Conservation (phyloP, 1,284 basidiomycete species). For the Acaromyces ingoldii region DNA sequence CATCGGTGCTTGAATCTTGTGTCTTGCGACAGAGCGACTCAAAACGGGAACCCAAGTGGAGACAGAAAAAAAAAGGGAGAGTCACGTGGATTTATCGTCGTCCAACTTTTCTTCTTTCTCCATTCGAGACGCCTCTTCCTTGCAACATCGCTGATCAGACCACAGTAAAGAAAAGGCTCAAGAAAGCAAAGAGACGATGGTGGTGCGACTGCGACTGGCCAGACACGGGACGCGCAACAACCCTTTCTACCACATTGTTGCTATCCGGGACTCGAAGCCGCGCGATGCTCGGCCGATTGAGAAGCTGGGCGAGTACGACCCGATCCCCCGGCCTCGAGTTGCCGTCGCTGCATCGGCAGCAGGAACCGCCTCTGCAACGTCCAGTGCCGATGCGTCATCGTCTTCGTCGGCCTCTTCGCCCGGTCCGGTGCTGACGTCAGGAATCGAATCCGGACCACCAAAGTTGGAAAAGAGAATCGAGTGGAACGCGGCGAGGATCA, state of each 20-base stretch:
- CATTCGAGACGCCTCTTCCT: too few species aligned
- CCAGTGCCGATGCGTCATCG: background rate
- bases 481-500: conserved; percentile 85
- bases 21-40: too few species aligned
- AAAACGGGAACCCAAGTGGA: too few species aligned
- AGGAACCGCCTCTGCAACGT: background rate
- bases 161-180: too few species aligned
- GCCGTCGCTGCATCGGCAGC: background rate
- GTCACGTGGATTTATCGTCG: too few species aligned
- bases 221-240: conserved; percentile 74
- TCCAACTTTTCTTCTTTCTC: too few species aligned
- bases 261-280: conserved; percentile 68
- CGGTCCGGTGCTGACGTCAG: conserved; percentile 28
- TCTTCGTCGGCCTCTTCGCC: conserved; percentile 6
- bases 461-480: conserved; percentile 67
- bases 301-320: conserved; percentile 80
- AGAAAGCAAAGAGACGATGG: too few species aligned
- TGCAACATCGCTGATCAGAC: too few species aligned
- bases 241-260: conserved; percentile 82
- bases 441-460: conserved; percentile 14
- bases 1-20: too few species aligned
- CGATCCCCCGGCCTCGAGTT: conserved; percentile 53
- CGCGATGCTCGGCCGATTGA: conserved; percentile 87
- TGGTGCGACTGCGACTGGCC: conserved; percentile 77
- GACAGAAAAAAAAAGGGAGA: too few species aligned